Evolutionary conservation across 1,139 yeast genomes (phyloP).

Genomic region (Diutina neorugosa): DNA sequence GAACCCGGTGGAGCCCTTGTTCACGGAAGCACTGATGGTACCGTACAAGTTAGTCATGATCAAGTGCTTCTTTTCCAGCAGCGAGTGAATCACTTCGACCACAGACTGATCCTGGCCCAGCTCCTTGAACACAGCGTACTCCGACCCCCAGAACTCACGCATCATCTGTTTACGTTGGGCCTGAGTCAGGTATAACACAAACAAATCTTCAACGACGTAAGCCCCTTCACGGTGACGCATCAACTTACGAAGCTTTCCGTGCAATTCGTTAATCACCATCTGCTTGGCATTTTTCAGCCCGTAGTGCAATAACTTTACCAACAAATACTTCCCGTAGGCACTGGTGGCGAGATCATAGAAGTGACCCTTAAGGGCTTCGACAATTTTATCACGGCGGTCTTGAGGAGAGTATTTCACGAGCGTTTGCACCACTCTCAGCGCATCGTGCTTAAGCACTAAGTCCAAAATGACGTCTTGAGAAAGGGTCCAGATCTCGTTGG

Average conservation of each 20-base stretch:
- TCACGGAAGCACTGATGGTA: constrained; percentile 83
- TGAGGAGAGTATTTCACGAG: constrained; percentile 76
- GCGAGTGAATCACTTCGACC: constrained; percentile 52
- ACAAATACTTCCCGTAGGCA: constrained; percentile 83
- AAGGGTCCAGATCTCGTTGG: constrained; percentile 78
- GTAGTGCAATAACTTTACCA: constrained; percentile 83
- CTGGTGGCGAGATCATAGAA: constrained; percentile 80
- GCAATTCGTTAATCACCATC: constrained; percentile 68
- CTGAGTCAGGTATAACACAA: constrained; percentile 69
- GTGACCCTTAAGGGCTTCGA: constrained; percentile 59
- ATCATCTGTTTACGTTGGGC: constrained; percentile 85
- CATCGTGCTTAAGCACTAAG: constrained; percentile 89
- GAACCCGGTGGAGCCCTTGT: constrained; percentile 93
- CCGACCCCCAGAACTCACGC: constrained; percentile 96
- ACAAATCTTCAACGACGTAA: constrained; percentile 93
- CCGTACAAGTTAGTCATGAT: constrained; percentile 68
- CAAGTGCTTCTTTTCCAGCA: constrained; percentile 73
- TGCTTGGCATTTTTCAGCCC: constrained; percentile 77
- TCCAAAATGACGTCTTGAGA: constrained; percentile 70
- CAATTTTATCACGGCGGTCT: constrained; percentile 66
- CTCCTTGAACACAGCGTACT: constrained; percentile 82
- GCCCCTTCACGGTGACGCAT: constrained; percentile 99
- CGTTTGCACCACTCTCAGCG: constrained; percentile 92
- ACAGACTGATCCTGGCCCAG: constrained; percentile 54
- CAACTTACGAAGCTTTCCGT: constrained; percentile 79